Evolutionary conservation across 371 early-diverging fungal genomes (phyloP).

Genomic region (Synchytrium microbalum): DNA sequence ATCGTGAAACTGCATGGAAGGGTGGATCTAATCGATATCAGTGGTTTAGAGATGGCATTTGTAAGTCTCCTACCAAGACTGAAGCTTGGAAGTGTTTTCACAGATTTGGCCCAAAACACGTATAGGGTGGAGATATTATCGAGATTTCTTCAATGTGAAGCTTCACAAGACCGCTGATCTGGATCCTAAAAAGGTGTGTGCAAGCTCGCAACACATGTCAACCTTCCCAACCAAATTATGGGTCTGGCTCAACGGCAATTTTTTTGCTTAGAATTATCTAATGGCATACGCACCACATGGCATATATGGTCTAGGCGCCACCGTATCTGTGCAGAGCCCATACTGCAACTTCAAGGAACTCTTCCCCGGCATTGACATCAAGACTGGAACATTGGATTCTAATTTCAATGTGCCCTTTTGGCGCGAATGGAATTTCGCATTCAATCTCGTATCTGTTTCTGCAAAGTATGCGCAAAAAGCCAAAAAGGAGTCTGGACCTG

Average conservation of each 20-base stretch:
- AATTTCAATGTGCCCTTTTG: constrained; percentile 39
- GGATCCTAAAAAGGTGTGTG: constrained; percentile 53
- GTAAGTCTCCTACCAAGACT: background rate
- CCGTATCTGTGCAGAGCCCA: background rate
- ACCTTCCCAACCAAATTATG: no score
- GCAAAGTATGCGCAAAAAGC: background rate
- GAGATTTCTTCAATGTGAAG: constrained; percentile 64
- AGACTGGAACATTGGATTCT: constrained; percentile 33
- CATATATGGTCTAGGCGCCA: background rate
- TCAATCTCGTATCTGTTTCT: background rate
- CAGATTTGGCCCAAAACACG: background rate
- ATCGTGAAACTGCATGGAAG: background rate
- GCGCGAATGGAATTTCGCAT: constrained; percentile 45
- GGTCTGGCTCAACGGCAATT: background rate
- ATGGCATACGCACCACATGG: background rate
- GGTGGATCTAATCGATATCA: background rate
- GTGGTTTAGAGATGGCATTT: background rate
- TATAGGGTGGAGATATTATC: constrained; percentile 15
- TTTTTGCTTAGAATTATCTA: background rate
- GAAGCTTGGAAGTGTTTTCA: background rate
- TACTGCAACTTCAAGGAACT: constrained; percentile 4
- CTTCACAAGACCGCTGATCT: constrained; percentile 68
- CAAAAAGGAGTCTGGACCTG: no score
- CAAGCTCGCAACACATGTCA: background rate
- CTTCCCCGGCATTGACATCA: constrained; percentile 37